A percentile compares a stretch with the other conserved stretches of the same genome.
These are phyloP conservation scores for Aspergillus cavernicola DNA, from an alignment of 495 filamentous ascomycete genomes.

Conservation along the genomic window DNA sequence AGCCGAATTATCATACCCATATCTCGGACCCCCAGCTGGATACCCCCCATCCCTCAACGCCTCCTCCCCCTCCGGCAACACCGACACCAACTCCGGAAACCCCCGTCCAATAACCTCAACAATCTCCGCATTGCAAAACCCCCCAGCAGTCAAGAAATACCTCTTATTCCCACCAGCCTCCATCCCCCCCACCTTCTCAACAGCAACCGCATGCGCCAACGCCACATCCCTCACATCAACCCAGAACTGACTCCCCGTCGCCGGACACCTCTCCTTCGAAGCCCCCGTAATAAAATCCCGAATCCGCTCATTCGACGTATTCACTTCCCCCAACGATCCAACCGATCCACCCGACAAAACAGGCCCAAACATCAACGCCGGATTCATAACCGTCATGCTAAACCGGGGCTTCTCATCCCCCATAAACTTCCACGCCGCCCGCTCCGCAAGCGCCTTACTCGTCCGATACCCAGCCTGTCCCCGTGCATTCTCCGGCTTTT, in stretches of 20 bases:
- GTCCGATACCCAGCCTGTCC: slow-evolving; percentile 34
- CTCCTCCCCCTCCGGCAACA: slow-evolving; percentile 40
- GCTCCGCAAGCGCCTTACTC: slow-evolving; percentile 49
- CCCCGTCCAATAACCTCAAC: slow-evolving; percentile 52
- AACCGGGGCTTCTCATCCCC: slow-evolving; percentile 60
- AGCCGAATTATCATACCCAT: slow-evolving; percentile 40
- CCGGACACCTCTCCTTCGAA: slow-evolving; percentile 46
- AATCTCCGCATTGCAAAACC: slow-evolving; percentile 54
- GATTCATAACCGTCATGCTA: slow-evolving; percentile 57
- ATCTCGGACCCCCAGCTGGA: slow-evolving; percentile 31
- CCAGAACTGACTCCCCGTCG: slow-evolving; percentile 46
- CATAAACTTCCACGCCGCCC: slow-evolving; percentile 65
- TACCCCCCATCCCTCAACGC: slow-evolving; percentile 35
- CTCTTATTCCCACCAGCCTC: slow-evolving; percentile 47
- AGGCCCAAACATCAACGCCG: slow-evolving; percentile 60
- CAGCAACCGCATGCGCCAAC: slow-evolving; percentile 56
- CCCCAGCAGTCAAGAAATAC: slow-evolving; percentile 55
- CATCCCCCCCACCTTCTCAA: slow-evolving; percentile 46
- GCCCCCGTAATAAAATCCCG: slow-evolving; percentile 48
- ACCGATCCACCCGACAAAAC: slow-evolving; percentile 45
- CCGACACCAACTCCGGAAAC: slow-evolving; percentile 52
- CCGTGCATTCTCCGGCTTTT: slow-evolving; percentile 27
- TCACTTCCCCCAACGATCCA: slow-evolving; percentile 47
- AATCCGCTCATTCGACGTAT: slow-evolving; percentile 55
- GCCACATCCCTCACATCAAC: slow-evolving; percentile 59